These are phyloP conservation scores for Inga laurina DNA, from an alignment of 306 rosid genomes.

Conservation along the genomic window DNA sequence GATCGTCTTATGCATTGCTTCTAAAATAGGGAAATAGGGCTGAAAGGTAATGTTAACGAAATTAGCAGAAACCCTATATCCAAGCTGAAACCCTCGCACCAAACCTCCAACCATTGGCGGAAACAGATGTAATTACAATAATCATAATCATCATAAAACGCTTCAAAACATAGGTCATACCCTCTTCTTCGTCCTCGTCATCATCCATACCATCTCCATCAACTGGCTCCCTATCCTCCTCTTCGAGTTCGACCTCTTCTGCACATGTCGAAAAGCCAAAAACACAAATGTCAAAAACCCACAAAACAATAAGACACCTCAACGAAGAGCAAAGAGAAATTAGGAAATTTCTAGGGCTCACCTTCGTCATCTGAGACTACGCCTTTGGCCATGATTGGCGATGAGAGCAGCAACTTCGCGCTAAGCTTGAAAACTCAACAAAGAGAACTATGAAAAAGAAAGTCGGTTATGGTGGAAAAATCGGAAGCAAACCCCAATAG, in stretches of 20 bases:
- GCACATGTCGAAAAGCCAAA: conserved; percentile 31
- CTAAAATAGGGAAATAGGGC: background rate
- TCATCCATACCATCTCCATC: conserved; percentile 63
- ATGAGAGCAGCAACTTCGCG: conserved; percentile 5
- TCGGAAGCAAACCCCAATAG: background rate
- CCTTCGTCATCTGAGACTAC: conserved; percentile 73
- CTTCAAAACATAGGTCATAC: conserved; percentile 41
- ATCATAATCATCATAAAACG: background rate
- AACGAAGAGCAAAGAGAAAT: background rate
- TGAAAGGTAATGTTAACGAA: background rate
- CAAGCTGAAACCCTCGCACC: conserved; percentile 27
- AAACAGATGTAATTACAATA: background rate
- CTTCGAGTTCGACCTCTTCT: conserved; percentile 80
- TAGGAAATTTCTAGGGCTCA: conserved; percentile 30
- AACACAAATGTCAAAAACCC: conserved; percentile 22
- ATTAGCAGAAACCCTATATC: background rate
- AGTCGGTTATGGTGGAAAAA: background rate
- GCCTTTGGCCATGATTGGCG: conserved; percentile 38
- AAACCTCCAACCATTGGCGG: background rate
- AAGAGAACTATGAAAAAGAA: background rate
- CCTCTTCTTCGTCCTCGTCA: conserved; percentile 72
- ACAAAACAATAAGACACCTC: background rate
- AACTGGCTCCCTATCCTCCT: conserved; percentile 66
- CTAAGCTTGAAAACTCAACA: background rate
- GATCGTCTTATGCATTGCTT: background rate